phyloP scores from a whole-genome alignment of 1,284 basidiomycete species.

The Mycena sp. region DNA sequence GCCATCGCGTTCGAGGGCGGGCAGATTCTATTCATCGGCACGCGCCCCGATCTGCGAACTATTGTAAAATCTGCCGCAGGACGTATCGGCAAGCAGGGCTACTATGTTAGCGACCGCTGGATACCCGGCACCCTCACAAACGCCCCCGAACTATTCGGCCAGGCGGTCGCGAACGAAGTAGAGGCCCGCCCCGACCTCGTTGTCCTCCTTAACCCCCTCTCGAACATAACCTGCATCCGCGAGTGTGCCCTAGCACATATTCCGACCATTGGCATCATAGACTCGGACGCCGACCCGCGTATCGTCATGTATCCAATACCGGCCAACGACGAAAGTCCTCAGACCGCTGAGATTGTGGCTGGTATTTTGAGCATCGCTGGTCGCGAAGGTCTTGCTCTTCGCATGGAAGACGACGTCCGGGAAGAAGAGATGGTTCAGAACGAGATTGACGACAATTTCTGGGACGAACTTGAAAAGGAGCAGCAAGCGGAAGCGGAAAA shows the following conservation, averaged over 20 bases:
- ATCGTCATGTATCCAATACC: conserved; percentile 98
- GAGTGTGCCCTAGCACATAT: conserved; percentile 89
- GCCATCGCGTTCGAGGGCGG: conserved; percentile 88
- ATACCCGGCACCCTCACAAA: conserved; percentile 95
- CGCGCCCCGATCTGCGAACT: conserved; percentile 80
- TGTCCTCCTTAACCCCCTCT: conserved; percentile 89
- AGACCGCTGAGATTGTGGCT: conserved; percentile 91
- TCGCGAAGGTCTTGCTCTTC: conserved; percentile 76
- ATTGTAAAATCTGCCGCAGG: conserved; percentile 86
- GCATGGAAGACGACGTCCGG: conserved; percentile 42
- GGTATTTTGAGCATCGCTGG: conserved; percentile 95
- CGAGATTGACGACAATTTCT: conserved; percentile 27
- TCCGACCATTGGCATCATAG: conserved; percentile 91
- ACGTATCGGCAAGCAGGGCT: conserved; percentile 84
- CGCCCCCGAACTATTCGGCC: conserved; percentile 81
- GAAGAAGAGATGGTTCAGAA: conserved; percentile 21
- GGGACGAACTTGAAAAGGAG: conserved; percentile 38
- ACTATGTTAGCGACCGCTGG: conserved; percentile 91
- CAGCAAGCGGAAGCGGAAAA: conserved; percentile 31
- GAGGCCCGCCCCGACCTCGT: conserved; percentile 88
- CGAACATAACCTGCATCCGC: conserved; percentile 86
- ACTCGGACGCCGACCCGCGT: conserved; percentile 96
- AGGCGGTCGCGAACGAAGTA: conserved; percentile 64
- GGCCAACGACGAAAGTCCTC: conserved; percentile 94
- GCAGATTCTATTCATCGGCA: conserved; percentile 91